Evolutionary conservation across 1,139 yeast genomes (phyloP), one percentile per base, ranked within the genome.

Genomic region (Wickerhamiella infanticola): DNA sequence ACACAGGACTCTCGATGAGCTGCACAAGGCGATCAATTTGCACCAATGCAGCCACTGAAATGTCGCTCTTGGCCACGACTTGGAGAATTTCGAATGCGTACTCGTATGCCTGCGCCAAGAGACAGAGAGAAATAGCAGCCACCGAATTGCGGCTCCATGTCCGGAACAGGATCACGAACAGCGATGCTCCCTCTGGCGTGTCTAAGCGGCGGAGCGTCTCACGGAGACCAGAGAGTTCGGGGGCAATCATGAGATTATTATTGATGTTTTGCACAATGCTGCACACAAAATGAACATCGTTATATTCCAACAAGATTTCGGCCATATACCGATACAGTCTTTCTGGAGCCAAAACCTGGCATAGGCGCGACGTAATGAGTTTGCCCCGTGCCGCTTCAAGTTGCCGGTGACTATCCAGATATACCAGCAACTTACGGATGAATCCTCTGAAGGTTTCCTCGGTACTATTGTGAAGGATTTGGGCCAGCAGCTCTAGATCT

Each of bases 121-220:
- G 68, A 56, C 97, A 88, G 35, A 93, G 68, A 0, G 95, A 79
- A 40, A 93, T 68, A 0, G 90, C 85, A 26, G 96, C 90, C 0
- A 94, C 86, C 0, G 95, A 79, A 59, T 86, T 88, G 53, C 82
- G 82, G 55, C 95, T 80, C 98, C 98, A 93, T 48, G 94, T 79
- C 57, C 75, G 79, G 64, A 90, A 93, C 47, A 93, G 68, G 0
- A 80, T 70, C 18, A 83, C 73, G 61, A 93, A 93, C 45, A 88
- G 68, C 31, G 71, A 63, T 69, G 81, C 78, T 48, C 86, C 95
- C 42, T 79, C 82, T 37, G 58, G 68, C 46, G 71, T 69, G 46
- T 65, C 68, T 5, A 68, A 50, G 45, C 66, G 64, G 48, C 79
- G 77, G 44, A 90, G 66, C 56, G 82, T 75, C 51, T 75, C 77